Evolutionary conservation across 1,284 basidiomycete species (phyloP).

Genomic region (Sporisorium reilianum): DNA sequence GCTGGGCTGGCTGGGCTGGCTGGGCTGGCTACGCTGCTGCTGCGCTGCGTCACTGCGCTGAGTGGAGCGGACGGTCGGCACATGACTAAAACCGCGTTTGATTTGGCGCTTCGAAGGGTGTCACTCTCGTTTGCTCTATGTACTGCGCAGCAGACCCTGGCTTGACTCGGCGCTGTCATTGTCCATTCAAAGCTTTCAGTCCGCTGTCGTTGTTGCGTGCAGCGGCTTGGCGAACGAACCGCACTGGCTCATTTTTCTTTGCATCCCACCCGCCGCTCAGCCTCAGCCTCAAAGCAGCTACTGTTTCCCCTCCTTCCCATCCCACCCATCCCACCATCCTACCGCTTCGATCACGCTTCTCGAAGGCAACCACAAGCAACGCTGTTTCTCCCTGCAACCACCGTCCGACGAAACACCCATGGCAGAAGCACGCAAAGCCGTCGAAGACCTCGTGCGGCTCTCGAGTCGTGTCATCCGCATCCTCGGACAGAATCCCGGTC

Average conservation of each 20-base stretch:
- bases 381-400: neutral
- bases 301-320: neutral
- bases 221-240: neutral
- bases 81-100: neutral
- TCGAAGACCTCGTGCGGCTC: slow-evolving; percentile 44
- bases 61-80: no score
- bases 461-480: slow-evolving; percentile 68
- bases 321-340: neutral
- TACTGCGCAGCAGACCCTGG: no score
- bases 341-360: neutral
- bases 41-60: neutral
- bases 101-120: neutral
- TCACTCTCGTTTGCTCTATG: neutral
- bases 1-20: no score
- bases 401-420: slow-evolving; percentile 16
- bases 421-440: slow-evolving; percentile 51
- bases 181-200: no score
- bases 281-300: neutral
- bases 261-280: neutral
- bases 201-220: neutral
- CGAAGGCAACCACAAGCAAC: neutral
- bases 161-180: no score
- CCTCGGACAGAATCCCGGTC: slow-evolving; percentile 83
- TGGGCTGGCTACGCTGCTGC: no score
- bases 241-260: neutral